Evolutionary conservation across 1,139 yeast genomes (phyloP).

Genomic region (Yamadazyma aaseri): DNA sequence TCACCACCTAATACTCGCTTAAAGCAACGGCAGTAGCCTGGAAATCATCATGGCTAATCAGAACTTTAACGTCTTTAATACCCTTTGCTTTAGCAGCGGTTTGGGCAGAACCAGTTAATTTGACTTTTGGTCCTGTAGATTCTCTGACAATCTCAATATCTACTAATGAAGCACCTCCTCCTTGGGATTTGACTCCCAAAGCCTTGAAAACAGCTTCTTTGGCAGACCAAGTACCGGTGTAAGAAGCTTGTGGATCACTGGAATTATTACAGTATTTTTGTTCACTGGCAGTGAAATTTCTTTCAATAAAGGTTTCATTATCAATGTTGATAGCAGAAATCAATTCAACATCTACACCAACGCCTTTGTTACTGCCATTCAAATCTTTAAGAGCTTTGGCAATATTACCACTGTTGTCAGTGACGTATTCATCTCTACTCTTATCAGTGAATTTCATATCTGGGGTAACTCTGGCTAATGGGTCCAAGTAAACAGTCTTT

Average conservation of each 20-base stretch:
- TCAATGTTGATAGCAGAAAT: conserved; percentile 76
- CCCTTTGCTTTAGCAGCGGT: conserved; percentile 70
- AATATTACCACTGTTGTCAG: conserved; percentile 41
- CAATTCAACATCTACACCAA: conserved; percentile 97
- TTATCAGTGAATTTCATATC: conserved; percentile 49
- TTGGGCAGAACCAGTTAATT: conserved; percentile 72
- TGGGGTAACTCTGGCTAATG: conserved; percentile 76
- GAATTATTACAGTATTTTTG: conserved; percentile 73
- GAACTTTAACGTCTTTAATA: conserved; percentile 71
- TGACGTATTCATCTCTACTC: conserved; percentile 32
- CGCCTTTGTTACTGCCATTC: conserved; percentile 60
- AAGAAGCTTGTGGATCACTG: conserved; percentile 81
- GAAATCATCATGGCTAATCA: conserved; percentile 93
- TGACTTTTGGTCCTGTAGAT: conserved; percentile 76
- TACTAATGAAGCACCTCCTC: conserved; percentile 91
- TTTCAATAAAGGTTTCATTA: conserved; percentile 84
- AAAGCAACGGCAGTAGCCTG: conserved; percentile 98
- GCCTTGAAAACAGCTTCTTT: conserved; percentile 99
- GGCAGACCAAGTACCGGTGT: conserved; percentile 98
- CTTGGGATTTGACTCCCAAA: conserved; percentile 82
- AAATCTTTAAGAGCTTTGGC: conserved; percentile 49
- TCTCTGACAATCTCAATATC: conserved; percentile 87
- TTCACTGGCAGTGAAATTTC: conserved; percentile 86
- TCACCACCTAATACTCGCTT: conserved; percentile 50
- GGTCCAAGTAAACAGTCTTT: conserved; percentile 88